These are phyloP conservation scores for Cyclostephanos tholiformis DNA, from an alignment of 108 stramenopile genomes.

Conservation along the genomic window DNA sequence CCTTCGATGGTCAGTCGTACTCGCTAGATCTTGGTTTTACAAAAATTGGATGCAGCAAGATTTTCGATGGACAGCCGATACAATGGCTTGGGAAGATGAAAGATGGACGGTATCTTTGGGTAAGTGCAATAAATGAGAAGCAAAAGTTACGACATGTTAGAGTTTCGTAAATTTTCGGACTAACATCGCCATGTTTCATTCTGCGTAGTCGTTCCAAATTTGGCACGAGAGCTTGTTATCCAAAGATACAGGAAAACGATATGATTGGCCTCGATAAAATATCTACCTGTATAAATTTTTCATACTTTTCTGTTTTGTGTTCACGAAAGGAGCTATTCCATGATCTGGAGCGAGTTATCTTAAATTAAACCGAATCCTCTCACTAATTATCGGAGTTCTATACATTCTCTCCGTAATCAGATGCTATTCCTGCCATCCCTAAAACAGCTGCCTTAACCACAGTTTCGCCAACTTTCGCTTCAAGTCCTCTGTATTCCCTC, in stretches of 20 bases:
- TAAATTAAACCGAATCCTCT: no score
- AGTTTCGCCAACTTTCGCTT: constrained; percentile 69
- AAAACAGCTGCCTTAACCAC: constrained; percentile 66
- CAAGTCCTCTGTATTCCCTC: constrained; percentile 84
- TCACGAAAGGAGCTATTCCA: no score
- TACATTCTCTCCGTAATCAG: constrained; percentile 60
- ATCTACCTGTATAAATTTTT: neutral
- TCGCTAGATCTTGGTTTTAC: constrained; percentile 49
- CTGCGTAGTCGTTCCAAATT: constrained; percentile 47
- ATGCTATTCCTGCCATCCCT: constrained; percentile 85
- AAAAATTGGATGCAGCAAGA: constrained; percentile 40
- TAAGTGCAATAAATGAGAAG: constrained; percentile 3
- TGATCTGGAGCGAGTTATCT: no score
- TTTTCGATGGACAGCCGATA: constrained; percentile 54
- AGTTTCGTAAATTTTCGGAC: neutral
- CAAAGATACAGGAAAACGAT: constrained; percentile 5
- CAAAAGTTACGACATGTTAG: neutral
- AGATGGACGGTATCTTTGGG: constrained; percentile 56
- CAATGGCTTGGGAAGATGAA: constrained; percentile 52
- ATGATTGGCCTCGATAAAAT: neutral
- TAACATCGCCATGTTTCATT: neutral
- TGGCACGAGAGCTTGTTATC: constrained; percentile 51
- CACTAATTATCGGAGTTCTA: constrained; percentile 22
- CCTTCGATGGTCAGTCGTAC: constrained; percentile 44
- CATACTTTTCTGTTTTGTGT: no score